These are phyloP conservation scores for Penicillium crystallinum DNA, from an alignment of 495 filamentous ascomycete genomes.

Conservation along the genomic window DNA sequence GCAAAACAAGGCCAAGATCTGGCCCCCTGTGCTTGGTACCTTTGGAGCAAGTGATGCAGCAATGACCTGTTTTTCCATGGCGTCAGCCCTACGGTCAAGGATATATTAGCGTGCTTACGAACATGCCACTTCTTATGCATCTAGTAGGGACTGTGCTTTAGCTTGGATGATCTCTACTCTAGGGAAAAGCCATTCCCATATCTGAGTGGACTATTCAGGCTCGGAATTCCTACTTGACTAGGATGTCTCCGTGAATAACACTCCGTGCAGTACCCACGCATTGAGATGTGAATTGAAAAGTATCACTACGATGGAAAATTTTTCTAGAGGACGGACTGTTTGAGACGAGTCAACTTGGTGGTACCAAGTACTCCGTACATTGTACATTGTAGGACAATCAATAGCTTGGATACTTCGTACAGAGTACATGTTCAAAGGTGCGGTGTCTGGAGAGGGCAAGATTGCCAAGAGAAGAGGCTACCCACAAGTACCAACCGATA, in stretches of 20 bases:
- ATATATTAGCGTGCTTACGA: constrained; percentile 10
- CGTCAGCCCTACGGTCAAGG: constrained; percentile 21
- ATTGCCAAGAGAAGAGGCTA: constrained; percentile 9
- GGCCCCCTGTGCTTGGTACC: too few relatives aligned
- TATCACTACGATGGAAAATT: background rate
- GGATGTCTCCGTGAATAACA: background rate
- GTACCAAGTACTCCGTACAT: too few relatives aligned
- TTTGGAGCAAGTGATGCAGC: constrained; percentile 18
- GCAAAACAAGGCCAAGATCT: too few relatives aligned
- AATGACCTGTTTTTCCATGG: constrained; percentile 4
- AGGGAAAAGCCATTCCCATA: background rate
- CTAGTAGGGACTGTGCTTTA: background rate
- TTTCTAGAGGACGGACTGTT: background rate
- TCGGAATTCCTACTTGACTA: background rate
- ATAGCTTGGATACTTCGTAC: too few relatives aligned
- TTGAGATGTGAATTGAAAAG: background rate
- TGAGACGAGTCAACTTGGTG: background rate
- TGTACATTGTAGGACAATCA: too few relatives aligned
- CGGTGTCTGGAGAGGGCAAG: constrained; percentile 3
- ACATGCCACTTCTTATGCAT: background rate
- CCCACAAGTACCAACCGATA: constrained; percentile 16
- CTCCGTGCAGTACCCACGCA: background rate
- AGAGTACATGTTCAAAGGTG: too few relatives aligned
- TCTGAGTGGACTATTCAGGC: background rate
- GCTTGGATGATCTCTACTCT: background rate